phyloP scores from a whole-genome alignment of 176 grass and related monocot genomes.

The Ensete ventricosum region DNA sequence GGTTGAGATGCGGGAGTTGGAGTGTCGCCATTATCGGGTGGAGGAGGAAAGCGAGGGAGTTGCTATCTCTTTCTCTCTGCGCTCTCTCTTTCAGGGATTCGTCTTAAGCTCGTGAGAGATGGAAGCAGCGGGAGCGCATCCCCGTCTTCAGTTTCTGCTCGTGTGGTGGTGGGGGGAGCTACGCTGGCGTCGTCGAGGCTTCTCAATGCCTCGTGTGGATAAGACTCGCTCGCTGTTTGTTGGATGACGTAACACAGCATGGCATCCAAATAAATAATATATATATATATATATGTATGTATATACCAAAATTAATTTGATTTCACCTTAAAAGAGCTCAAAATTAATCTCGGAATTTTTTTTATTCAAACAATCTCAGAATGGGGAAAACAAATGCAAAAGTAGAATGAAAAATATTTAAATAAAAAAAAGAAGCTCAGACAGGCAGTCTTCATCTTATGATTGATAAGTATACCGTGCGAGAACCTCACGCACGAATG shows the following conservation, averaged over 20 bases:
- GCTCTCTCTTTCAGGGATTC: background rate
- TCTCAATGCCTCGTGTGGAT: background rate
- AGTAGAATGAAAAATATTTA: too few relatives aligned
- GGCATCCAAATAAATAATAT: background rate
- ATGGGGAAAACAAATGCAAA: too few relatives aligned
- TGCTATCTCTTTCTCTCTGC: background rate
- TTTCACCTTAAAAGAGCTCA: too few relatives aligned
- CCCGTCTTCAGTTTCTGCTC: background rate
- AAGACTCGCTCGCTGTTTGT: background rate
- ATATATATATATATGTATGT: too few relatives aligned
- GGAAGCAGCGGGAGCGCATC: background rate
- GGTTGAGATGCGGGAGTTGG: constrained; percentile 19
- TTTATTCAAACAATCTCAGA: too few relatives aligned
- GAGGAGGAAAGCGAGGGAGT: background rate
- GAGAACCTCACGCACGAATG: too few relatives aligned
- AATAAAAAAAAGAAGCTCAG: too few relatives aligned
- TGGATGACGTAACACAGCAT: background rate
- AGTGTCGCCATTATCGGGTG: constrained; percentile 46
- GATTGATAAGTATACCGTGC: too few relatives aligned
- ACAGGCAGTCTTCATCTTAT: too few relatives aligned
- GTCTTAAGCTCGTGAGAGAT: background rate
- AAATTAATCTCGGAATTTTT: too few relatives aligned
- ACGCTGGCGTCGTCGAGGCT: background rate
- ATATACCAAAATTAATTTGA: too few relatives aligned
- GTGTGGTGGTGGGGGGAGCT: background rate